Evolutionary conservation across 805 yeast genomes (phyloP).

Genomic region (Candida dendrica): DNA sequence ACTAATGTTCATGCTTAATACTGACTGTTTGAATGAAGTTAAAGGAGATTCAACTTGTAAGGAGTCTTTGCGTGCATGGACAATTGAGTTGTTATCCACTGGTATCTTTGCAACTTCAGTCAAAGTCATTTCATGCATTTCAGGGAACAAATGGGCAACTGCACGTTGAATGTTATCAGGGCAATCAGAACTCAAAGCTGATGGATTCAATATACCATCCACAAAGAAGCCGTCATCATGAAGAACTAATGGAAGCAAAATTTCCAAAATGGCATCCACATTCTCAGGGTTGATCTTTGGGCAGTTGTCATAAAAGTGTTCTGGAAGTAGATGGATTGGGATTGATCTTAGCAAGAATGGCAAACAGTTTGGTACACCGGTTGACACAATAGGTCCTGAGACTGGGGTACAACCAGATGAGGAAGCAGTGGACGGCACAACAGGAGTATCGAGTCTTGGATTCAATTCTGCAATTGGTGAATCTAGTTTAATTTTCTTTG

Average conservation of each 20-base stretch:
- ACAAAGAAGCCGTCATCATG: constrained; percentile 13
- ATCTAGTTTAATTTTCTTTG: constrained; percentile 1
- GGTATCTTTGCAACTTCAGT: constrained; percentile 12
- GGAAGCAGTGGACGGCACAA: background rate
- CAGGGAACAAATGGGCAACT: constrained; percentile 21
- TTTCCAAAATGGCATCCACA: constrained; percentile 17
- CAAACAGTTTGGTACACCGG: constrained; percentile 45
- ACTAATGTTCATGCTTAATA: background rate
- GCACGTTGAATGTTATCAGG: constrained; percentile 17
- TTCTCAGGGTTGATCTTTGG: constrained; percentile 20
- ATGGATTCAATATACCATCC: constrained; percentile 6
- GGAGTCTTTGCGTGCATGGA: background rate
- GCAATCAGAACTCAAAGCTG: constrained; percentile 1
- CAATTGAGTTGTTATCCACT: background rate
- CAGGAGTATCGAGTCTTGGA: background rate
- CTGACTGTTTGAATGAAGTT: constrained; percentile 9
- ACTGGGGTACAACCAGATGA: background rate
- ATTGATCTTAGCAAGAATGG: constrained; percentile 63
- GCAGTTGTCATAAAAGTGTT: constrained; percentile 34
- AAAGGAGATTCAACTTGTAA: constrained; percentile 14
- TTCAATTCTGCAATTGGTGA: background rate
- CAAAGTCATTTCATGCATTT: constrained; percentile 14
- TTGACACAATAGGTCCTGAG: constrained; percentile 5
- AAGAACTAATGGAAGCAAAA: background rate
- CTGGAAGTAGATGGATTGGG: constrained; percentile 58